Percentiles rank a stretch among this genome's conserved stretches.
Conservation (phyloP, 2,329 filamentous ascomycete species). For the Plectosphaerella sp. region DNA sequence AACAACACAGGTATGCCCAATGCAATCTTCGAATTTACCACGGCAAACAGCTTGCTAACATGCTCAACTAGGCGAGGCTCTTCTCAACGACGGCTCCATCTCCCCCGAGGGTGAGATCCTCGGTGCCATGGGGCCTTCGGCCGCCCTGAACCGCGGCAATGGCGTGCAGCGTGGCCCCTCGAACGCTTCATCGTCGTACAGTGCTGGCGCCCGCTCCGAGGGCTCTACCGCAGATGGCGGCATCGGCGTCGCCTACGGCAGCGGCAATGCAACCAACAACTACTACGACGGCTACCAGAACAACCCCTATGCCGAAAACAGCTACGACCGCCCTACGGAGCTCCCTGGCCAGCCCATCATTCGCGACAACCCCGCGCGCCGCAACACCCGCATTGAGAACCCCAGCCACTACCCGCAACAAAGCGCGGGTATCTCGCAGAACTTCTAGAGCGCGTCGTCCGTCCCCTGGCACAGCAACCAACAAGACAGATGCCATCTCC, state of each 20-base stretch:
- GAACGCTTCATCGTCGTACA: conserved; percentile 95
- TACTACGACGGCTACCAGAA: conserved; percentile 58
- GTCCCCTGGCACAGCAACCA: neutral
- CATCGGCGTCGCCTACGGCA: conserved; percentile 37
- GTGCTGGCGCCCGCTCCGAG: conserved; percentile 71
- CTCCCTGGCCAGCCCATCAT: conserved; percentile 70
- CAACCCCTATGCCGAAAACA: conserved; percentile 51
- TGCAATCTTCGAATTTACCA: neutral
- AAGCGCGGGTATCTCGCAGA: conserved; percentile 92
- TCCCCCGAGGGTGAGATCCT: conserved; percentile 77
- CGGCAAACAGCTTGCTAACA: neutral
- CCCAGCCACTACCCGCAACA: conserved; percentile 85
- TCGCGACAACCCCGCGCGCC: conserved; percentile 83
- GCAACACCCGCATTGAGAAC: conserved; percentile 93
- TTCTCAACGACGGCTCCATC: conserved; percentile 47
- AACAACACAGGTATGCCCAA: conserved; percentile 30
- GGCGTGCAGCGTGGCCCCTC: conserved; percentile 87
- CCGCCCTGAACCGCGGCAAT: conserved; percentile 57
- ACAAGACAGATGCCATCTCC: neutral
- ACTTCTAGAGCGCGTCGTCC: conserved; percentile 59
- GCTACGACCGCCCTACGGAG: conserved; percentile 33
- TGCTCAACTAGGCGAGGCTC: conserved; percentile 46
- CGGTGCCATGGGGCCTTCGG: conserved; percentile 72
- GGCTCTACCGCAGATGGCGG: conserved; percentile 49
- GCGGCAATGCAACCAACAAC: conserved; percentile 30